A percentile compares a stretch with the other conserved stretches of the same genome.
Evolutionary conservation across 352 stramenopile species (phyloP).

Genomic region (Blastocystis sp.): DNA sequence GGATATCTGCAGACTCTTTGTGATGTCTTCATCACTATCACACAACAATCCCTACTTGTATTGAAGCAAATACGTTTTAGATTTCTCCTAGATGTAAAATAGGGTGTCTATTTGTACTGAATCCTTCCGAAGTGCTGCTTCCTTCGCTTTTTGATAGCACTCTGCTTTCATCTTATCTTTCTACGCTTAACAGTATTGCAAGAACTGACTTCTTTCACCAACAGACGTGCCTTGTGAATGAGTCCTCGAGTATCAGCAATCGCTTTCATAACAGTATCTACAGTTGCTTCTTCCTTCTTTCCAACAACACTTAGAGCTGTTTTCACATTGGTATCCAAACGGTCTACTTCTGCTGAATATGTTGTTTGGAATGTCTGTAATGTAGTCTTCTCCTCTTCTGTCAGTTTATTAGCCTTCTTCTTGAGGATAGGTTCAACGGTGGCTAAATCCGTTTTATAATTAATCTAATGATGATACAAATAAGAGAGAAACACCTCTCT

Average conservation of each 20-base stretch:
- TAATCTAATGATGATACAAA: neutral
- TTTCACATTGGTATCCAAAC: neutral
- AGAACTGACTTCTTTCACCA: neutral
- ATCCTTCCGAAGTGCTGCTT: neutral
- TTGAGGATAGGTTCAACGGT: conserved; percentile 25
- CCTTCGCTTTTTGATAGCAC: neutral
- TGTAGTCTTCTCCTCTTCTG: conserved; percentile 13
- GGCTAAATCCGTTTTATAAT: neutral
- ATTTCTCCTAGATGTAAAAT: neutral
- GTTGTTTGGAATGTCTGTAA: neutral
- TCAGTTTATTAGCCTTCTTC: conserved; percentile 39
- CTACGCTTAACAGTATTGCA: neutral
- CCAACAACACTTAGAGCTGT: conserved; percentile 4
- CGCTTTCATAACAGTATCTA: neutral
- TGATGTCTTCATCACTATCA: neutral
- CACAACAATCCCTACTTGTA: neutral
- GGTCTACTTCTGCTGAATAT: neutral
- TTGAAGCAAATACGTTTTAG: neutral
- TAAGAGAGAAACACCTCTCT: neutral
- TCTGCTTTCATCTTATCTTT: conserved; percentile 17
- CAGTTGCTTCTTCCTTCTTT: neutral
- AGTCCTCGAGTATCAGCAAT: neutral
- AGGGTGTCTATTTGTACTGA: neutral
- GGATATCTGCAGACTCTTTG: neutral
- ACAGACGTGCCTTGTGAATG: neutral